Conservation (phyloP, 768 basidiomycete species). For the Mycena galopus region DNA sequence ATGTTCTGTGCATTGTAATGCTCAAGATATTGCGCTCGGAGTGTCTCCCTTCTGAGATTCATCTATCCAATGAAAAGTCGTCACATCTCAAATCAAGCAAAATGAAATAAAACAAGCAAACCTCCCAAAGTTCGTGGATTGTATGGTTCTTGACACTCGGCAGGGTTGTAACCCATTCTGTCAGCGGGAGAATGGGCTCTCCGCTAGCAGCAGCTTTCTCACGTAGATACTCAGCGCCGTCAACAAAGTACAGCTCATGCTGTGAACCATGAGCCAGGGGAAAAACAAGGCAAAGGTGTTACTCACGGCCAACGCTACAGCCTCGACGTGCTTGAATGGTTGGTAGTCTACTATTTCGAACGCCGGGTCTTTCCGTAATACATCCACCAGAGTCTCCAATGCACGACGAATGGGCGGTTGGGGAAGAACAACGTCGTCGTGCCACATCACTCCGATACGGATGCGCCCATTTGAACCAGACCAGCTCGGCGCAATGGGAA, state of each 20-base stretch:
- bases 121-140: constrained; percentile 46
- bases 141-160: constrained; percentile 42
- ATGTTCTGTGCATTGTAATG: constrained; percentile 54
- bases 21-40: constrained; percentile 49
- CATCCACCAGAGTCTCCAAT: constrained; percentile 50
- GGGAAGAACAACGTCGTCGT: constrained; percentile 54
- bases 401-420: constrained; percentile 58
- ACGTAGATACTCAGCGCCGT: constrained; percentile 49
- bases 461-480: constrained; percentile 44
- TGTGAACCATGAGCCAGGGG: constrained; percentile 21
- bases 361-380: constrained; percentile 47
- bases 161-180: constrained; percentile 51
- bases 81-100: not conserved
- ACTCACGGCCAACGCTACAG: constrained; percentile 50
- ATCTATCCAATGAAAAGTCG: not conserved
- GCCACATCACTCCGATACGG: constrained; percentile 47
- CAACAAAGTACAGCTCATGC: constrained; percentile 54
- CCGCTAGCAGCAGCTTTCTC: constrained; percentile 43
- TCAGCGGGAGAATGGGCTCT: constrained; percentile 52
- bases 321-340: constrained; percentile 51
- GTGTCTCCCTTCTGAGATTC: constrained; percentile 43
- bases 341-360: constrained; percentile 53
- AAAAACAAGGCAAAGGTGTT: not conserved
- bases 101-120: constrained; percentile 9
- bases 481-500: constrained; percentile 33